Base-by-base conservation (phyloP, 331 rosid species). In the Quercus lobata region DNA sequence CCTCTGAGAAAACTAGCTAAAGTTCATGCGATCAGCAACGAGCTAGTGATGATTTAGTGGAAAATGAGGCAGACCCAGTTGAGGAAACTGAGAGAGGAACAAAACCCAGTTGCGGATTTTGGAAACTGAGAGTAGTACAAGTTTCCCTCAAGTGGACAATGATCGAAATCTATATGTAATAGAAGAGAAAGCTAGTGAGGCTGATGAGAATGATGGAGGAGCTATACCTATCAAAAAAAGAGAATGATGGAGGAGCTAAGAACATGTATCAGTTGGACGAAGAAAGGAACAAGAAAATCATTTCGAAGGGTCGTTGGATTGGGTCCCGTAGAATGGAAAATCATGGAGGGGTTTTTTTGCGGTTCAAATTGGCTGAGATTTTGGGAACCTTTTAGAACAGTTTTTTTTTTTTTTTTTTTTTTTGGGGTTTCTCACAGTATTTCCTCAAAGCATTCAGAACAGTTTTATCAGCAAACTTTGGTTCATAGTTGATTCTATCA, bases 21-120 rank as follows among this genome's bases (percentile, higher is more conserved):
- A 60, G 46, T 24, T 63, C 52, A 29, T 3, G 49, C 12, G 55
- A 16, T 58, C 30, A 30, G 57, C 32, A 63, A 32, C 56, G 37
- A 35, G 72, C 15, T 0, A 19, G 63, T 37, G 79, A 70, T 44
- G 61, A 61, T 12, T 32, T 15, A 1, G 52, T 2, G 57, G 78
- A 72, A 76, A 88, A 69, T 11, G 7, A 44, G 44, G 76, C 6
- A 78, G 30, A 77, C 84, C 83, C 91, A 79, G 77, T 69, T 74
- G 78, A 44, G 55, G 77, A 87, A 87, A 81, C 17, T 35, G 80
- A 58, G 66, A 61, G 32, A 79, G 30, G 68, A 76, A 53, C 7
- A 71, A 86, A 75, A 77, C 76, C 85, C 78, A 66, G 52, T 46
- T 77, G 35, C 68, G 80, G 52, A 34, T 62, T 70, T 22, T 34